Base-by-base conservation (phyloP, 805 yeast genomes). In the Kuraishia floccosa region DNA sequence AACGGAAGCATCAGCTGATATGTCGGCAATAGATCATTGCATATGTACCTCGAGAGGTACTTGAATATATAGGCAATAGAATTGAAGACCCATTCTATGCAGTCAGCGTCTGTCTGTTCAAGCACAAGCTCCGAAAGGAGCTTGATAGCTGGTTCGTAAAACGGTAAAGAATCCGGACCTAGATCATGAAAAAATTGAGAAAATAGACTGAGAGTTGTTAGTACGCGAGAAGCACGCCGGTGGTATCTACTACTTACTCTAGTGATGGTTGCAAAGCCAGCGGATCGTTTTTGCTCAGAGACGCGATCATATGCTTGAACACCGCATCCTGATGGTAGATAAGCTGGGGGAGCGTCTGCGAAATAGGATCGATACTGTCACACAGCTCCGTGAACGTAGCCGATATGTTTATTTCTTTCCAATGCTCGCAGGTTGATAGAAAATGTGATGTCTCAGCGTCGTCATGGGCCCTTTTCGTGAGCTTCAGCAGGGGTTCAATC, bases 101-200 rank as follows among this genome's bases (percentile, higher is more conserved):
- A 66, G 37, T 72, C 68, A 1, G 84, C 63, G 31, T 77, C 64
- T 14, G 63, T 51, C 35, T 64, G 82, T 63, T 31, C 58, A 33
- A 50, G 30, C 0, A 72, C 62, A 35, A 83, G 47, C 1, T 57
- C 49, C 4, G 66, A 67, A 25, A 87, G 61, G 16, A 68, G 41
- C 1, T 45, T 40, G 28, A 89, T 54, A 1, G 85, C 55, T 17
- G 54, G 49, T 2, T 57, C 57, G 46, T 84, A 86, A 45, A 60
- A 85, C 12, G 45, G 42, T 60, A 85, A 67, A 46, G 87, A 91
- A 42, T 89, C 97, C 2, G 89, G 78, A 7, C 96, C 96, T 38
- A 89, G 58, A 58, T 89, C 98, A 43, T 84, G 96, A 25, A 86
- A 76, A 43, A 91, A 79, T 46, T 86, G 94, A 0, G 94, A 71